Evolutionary conservation across 2,329 filamentous ascomycete species (phyloP).

Genomic region (Helotiales sp.): DNA sequence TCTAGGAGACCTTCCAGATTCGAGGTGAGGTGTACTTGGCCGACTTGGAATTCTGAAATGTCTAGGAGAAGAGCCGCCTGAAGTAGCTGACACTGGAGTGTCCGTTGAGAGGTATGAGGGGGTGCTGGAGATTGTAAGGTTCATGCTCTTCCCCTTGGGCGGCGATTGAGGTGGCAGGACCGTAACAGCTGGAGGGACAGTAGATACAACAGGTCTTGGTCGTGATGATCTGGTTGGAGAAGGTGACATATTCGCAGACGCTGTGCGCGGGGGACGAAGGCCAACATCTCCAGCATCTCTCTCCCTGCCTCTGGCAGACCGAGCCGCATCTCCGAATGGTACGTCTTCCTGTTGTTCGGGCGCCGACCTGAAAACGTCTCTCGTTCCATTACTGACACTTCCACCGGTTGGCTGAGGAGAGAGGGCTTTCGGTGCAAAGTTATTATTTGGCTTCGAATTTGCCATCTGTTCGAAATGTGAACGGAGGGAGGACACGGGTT

Average conservation of each 20-base stretch:
- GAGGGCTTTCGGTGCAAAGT: slow-evolving; percentile 25
- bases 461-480: slow-evolving; percentile 81
- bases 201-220: slow-evolving; percentile 20
- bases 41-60: slow-evolving; percentile 56
- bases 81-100: slow-evolving; percentile 39
- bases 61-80: slow-evolving; percentile 39
- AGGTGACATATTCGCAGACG: slow-evolving; percentile 27
- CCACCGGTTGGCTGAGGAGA: slow-evolving; percentile 29
- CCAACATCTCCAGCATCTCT: slow-evolving; percentile 23
- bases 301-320: slow-evolving; percentile 28
- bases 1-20: slow-evolving; percentile 50
- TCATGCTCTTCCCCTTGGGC: slow-evolving; percentile 44
- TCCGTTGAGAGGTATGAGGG: slow-evolving; percentile 30
- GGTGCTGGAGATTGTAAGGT: slow-evolving; percentile 25
- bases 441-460: slow-evolving; percentile 44
- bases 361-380: slow-evolving; percentile 17
- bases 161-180: slow-evolving; percentile 72
- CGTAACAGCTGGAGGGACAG: slow-evolving; percentile 56
- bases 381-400: slow-evolving; percentile 13
- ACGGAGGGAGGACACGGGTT: slow-evolving; percentile 77
- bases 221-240: slow-evolving; percentile 27
- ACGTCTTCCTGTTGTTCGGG: slow-evolving; percentile 22
- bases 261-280: slow-evolving; percentile 26
- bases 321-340: slow-evolving; percentile 20
- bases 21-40: slow-evolving; percentile 52